These are phyloP conservation scores for Rubroboletus pulcherrimus DNA, from an alignment of 768 basidiomycete species.

Conservation along the genomic window DNA sequence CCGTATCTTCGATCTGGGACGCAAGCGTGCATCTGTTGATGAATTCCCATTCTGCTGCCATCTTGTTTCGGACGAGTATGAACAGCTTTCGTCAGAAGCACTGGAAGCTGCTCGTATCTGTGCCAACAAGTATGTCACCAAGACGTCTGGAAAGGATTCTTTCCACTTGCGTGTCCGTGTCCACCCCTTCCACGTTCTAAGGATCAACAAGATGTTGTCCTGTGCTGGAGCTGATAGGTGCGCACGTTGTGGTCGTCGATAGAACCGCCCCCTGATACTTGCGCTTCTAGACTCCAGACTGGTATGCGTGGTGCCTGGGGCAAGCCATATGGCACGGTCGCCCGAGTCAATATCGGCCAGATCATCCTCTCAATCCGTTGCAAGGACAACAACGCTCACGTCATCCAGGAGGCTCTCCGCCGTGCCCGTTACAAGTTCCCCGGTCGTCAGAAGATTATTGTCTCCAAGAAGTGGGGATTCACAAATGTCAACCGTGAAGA, in stretches of 20 bases:
- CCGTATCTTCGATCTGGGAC: conserved; percentile 92
- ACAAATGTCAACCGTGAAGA: conserved; percentile 90
- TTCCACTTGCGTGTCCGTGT: conserved; percentile 98
- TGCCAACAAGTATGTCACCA: conserved; percentile 99
- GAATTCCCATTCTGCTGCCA: conserved; percentile 98
- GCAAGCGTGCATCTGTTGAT: conserved; percentile 94
- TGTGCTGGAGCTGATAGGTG: conserved; percentile 98
- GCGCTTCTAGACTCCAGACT: conserved; percentile 66
- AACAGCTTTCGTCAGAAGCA: conserved; percentile 93
- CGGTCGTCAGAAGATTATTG: conserved; percentile 96
- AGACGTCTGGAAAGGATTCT: conserved; percentile 96
- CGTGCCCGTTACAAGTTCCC: conserved; percentile 99
- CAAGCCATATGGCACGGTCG: conserved; percentile 95
- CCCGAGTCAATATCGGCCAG: conserved; percentile 96
- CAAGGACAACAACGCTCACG: conserved; percentile 81
- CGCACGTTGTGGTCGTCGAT: background rate
- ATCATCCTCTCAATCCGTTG: conserved; percentile 88
- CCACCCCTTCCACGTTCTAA: conserved; percentile 97
- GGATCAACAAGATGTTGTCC: conserved; percentile 99
- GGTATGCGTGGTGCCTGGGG: conserved; percentile 99
- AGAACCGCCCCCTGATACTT: background rate
- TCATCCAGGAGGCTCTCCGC: conserved; percentile 95
- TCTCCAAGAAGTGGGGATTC: conserved; percentile 99
- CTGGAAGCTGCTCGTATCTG: conserved; percentile 98
- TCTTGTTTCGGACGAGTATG: conserved; percentile 96